Evolutionary conservation across 2,329 filamentous ascomycete species (phyloP).

Genomic region (Pestalotiopsis sp.): DNA sequence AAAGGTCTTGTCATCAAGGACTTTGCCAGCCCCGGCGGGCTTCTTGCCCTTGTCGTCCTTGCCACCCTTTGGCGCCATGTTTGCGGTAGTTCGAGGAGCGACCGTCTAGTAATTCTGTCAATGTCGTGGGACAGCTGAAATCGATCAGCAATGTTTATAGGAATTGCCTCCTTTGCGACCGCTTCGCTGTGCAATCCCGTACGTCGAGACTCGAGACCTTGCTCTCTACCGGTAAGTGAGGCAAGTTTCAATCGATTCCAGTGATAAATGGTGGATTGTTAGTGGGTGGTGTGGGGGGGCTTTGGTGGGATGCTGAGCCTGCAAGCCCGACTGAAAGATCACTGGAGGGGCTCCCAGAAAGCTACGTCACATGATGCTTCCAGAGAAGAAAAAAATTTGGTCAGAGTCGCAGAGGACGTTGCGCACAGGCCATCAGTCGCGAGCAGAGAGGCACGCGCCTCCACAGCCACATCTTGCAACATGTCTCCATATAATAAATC

Average conservation of each 20-base stretch:
- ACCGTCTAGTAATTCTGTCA: not conserved
- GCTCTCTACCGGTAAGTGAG: conserved; percentile 18
- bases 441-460: not conserved
- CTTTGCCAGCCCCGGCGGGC: conserved; percentile 55
- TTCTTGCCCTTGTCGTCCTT: conserved; percentile 58
- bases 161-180: not conserved
- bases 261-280: conserved; percentile 24
- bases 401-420: not conserved
- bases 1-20: conserved; percentile 93
- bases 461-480: not conserved
- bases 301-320: conserved; percentile 11
- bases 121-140: not conserved
- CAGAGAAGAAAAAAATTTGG: not conserved
- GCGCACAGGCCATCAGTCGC: not conserved
- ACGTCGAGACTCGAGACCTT: not conserved
- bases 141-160: not conserved
- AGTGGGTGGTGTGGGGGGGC: conserved; percentile 24
- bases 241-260: conserved; percentile 12
- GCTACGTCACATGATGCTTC: conserved; percentile 25
- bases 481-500: not conserved
- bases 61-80: conserved; percentile 75
- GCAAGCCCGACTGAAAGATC: not conserved
- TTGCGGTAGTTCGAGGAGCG: conserved; percentile 36
- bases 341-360: conserved; percentile 11
- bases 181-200: not conserved